These are phyloP conservation scores for Cladosporium sp. DNA, from an alignment of 2,329 filamentous ascomycete species.

Conservation along the genomic window DNA sequence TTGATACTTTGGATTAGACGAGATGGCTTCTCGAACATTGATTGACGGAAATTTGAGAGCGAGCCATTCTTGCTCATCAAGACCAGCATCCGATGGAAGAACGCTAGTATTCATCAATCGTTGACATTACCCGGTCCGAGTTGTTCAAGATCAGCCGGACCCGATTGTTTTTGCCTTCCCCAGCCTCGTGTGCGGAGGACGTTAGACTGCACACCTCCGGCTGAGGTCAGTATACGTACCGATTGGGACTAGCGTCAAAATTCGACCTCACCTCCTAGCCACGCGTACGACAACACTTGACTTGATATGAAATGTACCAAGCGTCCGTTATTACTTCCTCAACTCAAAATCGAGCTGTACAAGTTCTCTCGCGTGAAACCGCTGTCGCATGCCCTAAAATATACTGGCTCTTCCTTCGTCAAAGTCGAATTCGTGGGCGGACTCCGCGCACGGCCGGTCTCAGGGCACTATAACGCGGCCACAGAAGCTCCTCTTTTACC, in stretches of 20 bases:
- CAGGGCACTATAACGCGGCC: neutral
- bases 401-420: neutral
- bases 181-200: neutral
- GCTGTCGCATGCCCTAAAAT: too few species aligned
- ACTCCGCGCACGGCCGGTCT: too few species aligned
- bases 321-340: neutral
- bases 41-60: neutral
- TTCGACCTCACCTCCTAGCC: too few species aligned
- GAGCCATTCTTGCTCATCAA: neutral
- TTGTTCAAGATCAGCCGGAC: neutral
- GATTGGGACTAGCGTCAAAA: neutral
- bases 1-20: neutral
- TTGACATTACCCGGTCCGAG: neutral
- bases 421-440: neutral
- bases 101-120: neutral
- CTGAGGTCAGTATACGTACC: too few species aligned
- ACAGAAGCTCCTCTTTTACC: neutral
- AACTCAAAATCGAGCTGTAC: neutral
- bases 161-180: neutral
- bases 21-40: neutral
- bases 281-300: neutral
- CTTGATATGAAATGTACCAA: neutral
- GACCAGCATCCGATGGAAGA: neutral
- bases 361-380: neutral
- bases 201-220: too few species aligned